phyloP scores from a whole-genome alignment of 73 alveolate genomes.

The Paramecium tetraurelia region DNA sequence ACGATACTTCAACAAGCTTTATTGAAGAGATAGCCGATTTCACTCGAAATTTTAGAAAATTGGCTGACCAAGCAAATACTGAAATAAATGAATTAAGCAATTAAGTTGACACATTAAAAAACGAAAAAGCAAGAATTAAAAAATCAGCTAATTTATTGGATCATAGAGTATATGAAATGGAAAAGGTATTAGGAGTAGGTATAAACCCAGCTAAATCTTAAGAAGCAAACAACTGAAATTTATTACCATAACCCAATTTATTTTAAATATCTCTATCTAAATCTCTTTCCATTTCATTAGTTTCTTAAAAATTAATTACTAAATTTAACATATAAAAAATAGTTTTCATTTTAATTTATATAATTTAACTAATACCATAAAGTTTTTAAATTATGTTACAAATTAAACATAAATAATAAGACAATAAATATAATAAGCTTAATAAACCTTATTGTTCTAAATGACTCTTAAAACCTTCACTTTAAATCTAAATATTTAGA shows the following conservation, averaged over 20 bases:
- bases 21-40: slow-evolving; percentile 33
- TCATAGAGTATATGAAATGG: slow-evolving; percentile 19
- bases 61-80: slow-evolving; percentile 6
- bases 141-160: not conserved
- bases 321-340: not conserved
- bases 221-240: not conserved
- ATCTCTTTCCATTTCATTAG: not conserved
- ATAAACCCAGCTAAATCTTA: not conserved
- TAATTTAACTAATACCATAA: not conserved
- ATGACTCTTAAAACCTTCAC: no score
- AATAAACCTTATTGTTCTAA: no score
- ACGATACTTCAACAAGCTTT: slow-evolving; percentile 27
- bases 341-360: not conserved
- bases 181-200: slow-evolving; percentile 46
- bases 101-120: slow-evolving; percentile 23
- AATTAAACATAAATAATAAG: no score
- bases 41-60: not conserved
- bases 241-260: not conserved
- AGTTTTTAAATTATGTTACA: not conserved
- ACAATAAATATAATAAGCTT: not conserved
- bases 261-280: not conserved
- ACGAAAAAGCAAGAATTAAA: not conserved
- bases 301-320: not conserved
- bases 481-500: no score
- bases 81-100: slow-evolving; percentile 1